phyloP scores from a whole-genome alignment of 148 eudicot species.

The Camellia japonica region DNA sequence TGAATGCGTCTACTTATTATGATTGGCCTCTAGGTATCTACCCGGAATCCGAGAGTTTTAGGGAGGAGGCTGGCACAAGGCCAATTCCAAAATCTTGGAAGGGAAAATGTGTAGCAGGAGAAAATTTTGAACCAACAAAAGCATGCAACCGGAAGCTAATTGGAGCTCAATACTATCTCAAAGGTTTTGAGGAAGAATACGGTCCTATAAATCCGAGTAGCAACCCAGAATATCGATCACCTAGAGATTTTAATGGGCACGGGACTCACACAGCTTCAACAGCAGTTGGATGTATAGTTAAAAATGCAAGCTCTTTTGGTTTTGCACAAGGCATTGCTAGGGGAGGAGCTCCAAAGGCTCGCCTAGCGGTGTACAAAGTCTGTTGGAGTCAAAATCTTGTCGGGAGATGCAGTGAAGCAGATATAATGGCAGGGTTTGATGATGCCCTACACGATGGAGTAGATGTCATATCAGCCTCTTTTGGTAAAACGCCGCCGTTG shows the following conservation, averaged over 20 bases:
- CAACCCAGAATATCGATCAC: slow-evolving; percentile 33
- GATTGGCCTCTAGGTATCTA: slow-evolving; percentile 32
- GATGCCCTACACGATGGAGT: slow-evolving; percentile 49
- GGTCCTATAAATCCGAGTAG: slow-evolving; percentile 18
- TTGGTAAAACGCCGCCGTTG: slow-evolving; percentile 30
- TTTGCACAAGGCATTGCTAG: slow-evolving; percentile 41
- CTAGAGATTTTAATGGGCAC: slow-evolving; percentile 40
- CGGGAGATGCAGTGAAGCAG: slow-evolving; percentile 35
- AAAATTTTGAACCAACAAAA: slow-evolving; percentile 30
- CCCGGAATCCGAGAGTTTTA: slow-evolving; percentile 49
- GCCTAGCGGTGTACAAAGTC: slow-evolving; percentile 46
- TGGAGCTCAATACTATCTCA: slow-evolving; percentile 36
- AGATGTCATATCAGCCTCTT: slow-evolving; percentile 41
- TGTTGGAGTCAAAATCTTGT: slow-evolving; percentile 32
- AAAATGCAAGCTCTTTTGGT: slow-evolving; percentile 30
- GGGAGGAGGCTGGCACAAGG: slow-evolving; percentile 29
- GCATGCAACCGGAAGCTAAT: slow-evolving; percentile 46
- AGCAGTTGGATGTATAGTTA: slow-evolving; percentile 37
- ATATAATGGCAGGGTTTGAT: slow-evolving; percentile 44
- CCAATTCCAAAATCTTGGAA: slow-evolving; percentile 36
- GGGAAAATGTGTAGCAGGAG: slow-evolving; percentile 39
- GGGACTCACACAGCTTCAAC: slow-evolving; percentile 59
- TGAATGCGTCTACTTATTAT: not conserved
- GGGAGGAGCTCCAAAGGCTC: slow-evolving; percentile 53
- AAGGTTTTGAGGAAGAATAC: slow-evolving; percentile 32